Conservation (phyloP, 495 filamentous ascomycete species). For the Cercophora newfieldiana region DNA sequence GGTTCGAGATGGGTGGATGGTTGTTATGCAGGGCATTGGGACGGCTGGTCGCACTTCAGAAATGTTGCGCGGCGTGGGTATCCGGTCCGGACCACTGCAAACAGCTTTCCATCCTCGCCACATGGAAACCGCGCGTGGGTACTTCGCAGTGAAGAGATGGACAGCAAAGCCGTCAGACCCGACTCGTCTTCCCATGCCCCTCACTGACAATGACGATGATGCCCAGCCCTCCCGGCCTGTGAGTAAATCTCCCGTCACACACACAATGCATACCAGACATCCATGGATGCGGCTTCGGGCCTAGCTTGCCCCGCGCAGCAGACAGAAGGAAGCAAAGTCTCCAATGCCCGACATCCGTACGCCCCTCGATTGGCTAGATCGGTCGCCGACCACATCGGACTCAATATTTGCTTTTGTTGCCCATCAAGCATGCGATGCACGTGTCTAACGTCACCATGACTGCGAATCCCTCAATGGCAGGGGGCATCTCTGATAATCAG, state of each 20-base stretch:
- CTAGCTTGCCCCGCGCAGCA: neutral
- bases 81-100: too few species aligned
- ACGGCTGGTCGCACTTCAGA: conserved; percentile 6
- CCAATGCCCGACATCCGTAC: neutral
- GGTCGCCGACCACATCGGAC: neutral
- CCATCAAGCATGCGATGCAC: neutral
- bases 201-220: too few species aligned
- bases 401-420: conserved; percentile 1
- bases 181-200: neutral
- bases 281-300: neutral
- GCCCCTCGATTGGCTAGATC: neutral
- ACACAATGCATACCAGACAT: neutral
- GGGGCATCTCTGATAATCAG: neutral
- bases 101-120: too few species aligned
- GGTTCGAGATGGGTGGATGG: conserved; percentile 5
- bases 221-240: neutral
- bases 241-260: neutral
- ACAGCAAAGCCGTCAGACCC: neutral
- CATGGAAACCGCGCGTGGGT: too few species aligned
- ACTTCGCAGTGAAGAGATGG: too few species aligned
- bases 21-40: neutral
- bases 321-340: neutral
- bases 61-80: conserved; percentile 17
- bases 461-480: neutral
- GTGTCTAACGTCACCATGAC: neutral